Evolutionary conservation across 169 alveolate genomes (phyloP).

Genomic region (Hepatocystis sp.): DNA sequence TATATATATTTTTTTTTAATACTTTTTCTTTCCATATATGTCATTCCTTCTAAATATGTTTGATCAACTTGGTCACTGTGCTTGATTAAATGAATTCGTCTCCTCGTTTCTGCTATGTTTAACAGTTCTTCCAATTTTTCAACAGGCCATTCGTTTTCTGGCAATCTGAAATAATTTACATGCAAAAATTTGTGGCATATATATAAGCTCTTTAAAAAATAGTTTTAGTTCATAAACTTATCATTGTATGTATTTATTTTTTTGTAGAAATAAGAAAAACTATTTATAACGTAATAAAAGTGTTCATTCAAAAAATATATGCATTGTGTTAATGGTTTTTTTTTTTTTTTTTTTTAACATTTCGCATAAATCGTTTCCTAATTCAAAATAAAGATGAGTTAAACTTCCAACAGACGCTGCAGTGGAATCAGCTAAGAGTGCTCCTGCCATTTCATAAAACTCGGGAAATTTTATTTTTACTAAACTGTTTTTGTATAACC

Average conservation of each 20-base stretch:
- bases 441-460: conserved; percentile 83
- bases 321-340: too few species aligned
- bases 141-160: conserved; percentile 89
- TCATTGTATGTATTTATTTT: too few species aligned
- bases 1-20: conserved; percentile 7
- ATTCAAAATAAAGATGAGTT: conserved; percentile 81
- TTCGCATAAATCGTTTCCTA: conserved; percentile 83
- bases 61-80: conserved; percentile 74
- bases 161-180: conserved; percentile 71
- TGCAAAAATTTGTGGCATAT: not conserved
- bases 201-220: not conserved
- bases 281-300: not conserved
- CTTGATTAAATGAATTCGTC: conserved; percentile 79
- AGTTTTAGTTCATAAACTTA: too few species aligned
- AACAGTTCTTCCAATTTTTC: conserved; percentile 81
- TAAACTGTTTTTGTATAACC: conserved; percentile 67
- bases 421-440: conserved; percentile 85
- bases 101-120: conserved; percentile 82
- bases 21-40: conserved; percentile 68
- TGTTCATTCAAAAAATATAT: conserved; percentile 4
- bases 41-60: conserved; percentile 74
- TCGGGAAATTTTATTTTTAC: conserved; percentile 84
- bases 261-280: too few species aligned
- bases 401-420: conserved; percentile 84
- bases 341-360: conserved; percentile 59